Percentiles rank a stretch among this genome's conserved stretches.
Conservation (phyloP, 176 grass and related monocot species). For the Carex cristatella region DNA sequence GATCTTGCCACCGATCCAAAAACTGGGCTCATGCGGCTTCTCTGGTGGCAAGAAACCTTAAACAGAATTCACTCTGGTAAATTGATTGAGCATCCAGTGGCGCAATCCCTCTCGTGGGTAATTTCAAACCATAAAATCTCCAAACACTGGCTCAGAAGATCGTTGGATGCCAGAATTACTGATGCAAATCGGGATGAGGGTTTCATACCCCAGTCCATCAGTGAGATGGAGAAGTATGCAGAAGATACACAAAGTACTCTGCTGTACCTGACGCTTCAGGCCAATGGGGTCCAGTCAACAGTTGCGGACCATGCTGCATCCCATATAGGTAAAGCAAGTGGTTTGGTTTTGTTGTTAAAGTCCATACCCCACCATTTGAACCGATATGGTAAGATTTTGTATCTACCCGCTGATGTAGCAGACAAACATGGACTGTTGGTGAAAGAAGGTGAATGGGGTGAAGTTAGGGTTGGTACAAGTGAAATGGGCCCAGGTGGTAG, state of each 20-base stretch:
- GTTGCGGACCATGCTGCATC: constrained; percentile 68
- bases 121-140: constrained; percentile 52
- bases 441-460: constrained; percentile 32
- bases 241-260: constrained; percentile 85
- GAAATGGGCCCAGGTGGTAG: constrained; percentile 54
- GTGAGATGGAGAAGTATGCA: constrained; percentile 74
- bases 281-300: constrained; percentile 64
- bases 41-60: constrained; percentile 80
- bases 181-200: constrained; percentile 61
- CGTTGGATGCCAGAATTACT: constrained; percentile 63
- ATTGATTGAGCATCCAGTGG: constrained; percentile 65
- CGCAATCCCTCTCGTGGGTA: constrained; percentile 48
- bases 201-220: constrained; percentile 33
- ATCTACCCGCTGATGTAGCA: constrained; percentile 59
- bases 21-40: constrained; percentile 72
- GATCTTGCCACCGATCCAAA: constrained; percentile 63
- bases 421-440: constrained; percentile 59
- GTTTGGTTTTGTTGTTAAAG: constrained; percentile 74
- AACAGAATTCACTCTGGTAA: constrained; percentile 58
- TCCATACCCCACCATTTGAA: constrained; percentile 75
- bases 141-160: constrained; percentile 88
- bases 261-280: constrained; percentile 72
- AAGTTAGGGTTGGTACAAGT: constrained; percentile 44
- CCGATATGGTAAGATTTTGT: constrained; percentile 52
- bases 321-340: constrained; percentile 64